Evolutionary conservation across 1,284 basidiomycete species (phyloP), one percentile per base, ranked within the genome.

Genomic region (Rhodotorula glutinis): DNA sequence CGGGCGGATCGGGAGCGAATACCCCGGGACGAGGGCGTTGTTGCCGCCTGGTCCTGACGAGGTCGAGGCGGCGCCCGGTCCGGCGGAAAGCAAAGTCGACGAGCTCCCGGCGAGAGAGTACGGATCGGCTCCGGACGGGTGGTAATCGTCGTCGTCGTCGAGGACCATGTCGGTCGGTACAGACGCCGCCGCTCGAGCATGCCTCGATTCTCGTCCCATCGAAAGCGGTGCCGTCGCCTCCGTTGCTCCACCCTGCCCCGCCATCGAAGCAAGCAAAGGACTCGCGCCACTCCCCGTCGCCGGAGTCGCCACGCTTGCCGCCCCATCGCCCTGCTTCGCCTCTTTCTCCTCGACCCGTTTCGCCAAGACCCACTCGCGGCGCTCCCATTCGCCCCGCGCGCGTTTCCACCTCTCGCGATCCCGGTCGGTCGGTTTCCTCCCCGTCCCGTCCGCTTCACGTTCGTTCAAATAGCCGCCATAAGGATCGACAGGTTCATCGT

Each of bases 371-470:
- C 33, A 46, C 25, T 68, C 66, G 9, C 59, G 40, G 27, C 38
- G 44, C 27, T 69, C 65, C 52, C 75, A 75, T 72, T 88, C 87
- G 80, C 95, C 92, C 49, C 88, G 83, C 75, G 88, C 89, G 69
- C 82, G 82, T 71, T 94, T 89, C 77, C 91, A 98, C 52, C 85
- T 82, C 59, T 83, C 79, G 75, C 89, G 88, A 78, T 98, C 95
- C 14, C 77, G 76, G n/a, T 80, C 79, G 2, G 79, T 78, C 47
- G 93, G 86, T 9, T 80, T 78, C n/a, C 92, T 93, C 71, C 85
- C 87, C 25, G 82, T 80, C 38, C 84, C 89, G 77, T 92, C 90
- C 38, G 92, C 86, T 61, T 97, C 89, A 21, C 83, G 81, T 0
- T 83, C 81, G 23, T 79, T 79, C 60, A 98, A 82, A 62, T 94